Percentiles rank a stretch among this genome's conserved stretches.
Conservation (phyloP, 1,284 basidiomycete genomes). For the Ceratobasidium sp. region DNA sequence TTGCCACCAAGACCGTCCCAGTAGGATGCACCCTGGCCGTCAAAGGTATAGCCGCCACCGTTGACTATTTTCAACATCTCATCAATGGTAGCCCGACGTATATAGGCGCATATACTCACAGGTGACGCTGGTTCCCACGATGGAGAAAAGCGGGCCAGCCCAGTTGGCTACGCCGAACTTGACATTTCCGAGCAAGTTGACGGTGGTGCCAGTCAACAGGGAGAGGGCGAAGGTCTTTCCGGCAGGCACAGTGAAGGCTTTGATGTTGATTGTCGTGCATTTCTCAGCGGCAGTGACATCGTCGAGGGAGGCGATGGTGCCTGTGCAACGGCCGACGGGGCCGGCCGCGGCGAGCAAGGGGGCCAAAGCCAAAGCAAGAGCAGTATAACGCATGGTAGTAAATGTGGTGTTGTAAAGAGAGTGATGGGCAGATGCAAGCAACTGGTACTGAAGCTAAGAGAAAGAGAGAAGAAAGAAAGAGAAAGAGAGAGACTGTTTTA, state of each 20-base stretch:
- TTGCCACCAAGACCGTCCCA: conserved; percentile 65
- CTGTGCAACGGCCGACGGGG: conserved; percentile 48
- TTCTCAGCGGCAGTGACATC: conserved; percentile 49
- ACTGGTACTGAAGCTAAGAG: neutral
- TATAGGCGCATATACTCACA: conserved; percentile 55
- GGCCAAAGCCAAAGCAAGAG: conserved; percentile 16
- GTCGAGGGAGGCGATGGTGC: conserved; percentile 49
- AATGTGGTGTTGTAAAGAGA: conserved; percentile 5
- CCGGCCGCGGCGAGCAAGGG: conserved; percentile 19
- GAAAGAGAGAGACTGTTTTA: conserved; percentile 4
- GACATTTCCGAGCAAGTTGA: conserved; percentile 66
- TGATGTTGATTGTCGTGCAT: conserved; percentile 50
- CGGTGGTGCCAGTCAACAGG: conserved; percentile 61
- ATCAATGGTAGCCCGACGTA: neutral
- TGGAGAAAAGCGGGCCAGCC: conserved; percentile 61
- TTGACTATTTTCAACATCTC: conserved; percentile 57
- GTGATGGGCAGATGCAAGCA: conserved; percentile 19
- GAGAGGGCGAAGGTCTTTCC: conserved; percentile 60
- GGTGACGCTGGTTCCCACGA: conserved; percentile 58
- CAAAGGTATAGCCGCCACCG: conserved; percentile 63
- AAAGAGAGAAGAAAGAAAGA: conserved; percentile 15
- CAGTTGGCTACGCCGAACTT: conserved; percentile 61
- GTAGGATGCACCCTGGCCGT: conserved; percentile 63
- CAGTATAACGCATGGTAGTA: conserved; percentile 6
- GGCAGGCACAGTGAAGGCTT: conserved; percentile 55